These are phyloP conservation scores for Aspergillus flavus DNA, from an alignment of 2,329 filamentous ascomycete species.

Conservation along the genomic window DNA sequence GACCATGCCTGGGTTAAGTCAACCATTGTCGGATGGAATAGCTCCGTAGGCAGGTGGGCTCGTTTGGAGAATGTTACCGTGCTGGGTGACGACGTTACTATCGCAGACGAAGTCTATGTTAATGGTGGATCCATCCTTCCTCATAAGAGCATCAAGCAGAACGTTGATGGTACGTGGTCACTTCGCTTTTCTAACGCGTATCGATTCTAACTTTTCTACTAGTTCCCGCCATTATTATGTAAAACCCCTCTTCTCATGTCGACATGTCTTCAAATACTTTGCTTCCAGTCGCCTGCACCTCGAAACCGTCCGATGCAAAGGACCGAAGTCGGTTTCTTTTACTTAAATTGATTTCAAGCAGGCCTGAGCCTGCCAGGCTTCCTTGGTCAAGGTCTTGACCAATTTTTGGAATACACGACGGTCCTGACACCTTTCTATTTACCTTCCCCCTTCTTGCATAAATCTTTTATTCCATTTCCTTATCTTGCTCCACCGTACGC, in stretches of 20 bases:
- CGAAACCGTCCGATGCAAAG: slow-evolving; percentile 37
- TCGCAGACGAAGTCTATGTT: slow-evolving; percentile 97
- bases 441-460: slow-evolving; percentile 20
- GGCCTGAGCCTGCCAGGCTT: slow-evolving; percentile 6
- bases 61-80: slow-evolving; percentile 98
- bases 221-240: slow-evolving; percentile 56
- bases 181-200: background rate
- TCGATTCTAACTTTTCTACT: slow-evolving; percentile 9
- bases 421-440: slow-evolving; percentile 15
- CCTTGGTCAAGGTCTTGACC: slow-evolving; percentile 11
- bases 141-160: slow-evolving; percentile 98
- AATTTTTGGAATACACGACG: slow-evolving; percentile 8
- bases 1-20: slow-evolving; percentile 99
- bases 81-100: slow-evolving; percentile 93
- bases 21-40: slow-evolving; percentile 98
- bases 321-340: slow-evolving; percentile 41
- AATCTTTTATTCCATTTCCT: slow-evolving; percentile 19
- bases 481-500: slow-evolving; percentile 20
- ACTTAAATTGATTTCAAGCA: slow-evolving; percentile 22
- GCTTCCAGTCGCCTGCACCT: slow-evolving; percentile 28
- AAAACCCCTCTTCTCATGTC: slow-evolving; percentile 34
- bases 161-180: slow-evolving; percentile 72
- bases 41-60: slow-evolving; percentile 91
- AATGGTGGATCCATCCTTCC: slow-evolving; percentile 94
- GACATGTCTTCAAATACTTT: slow-evolving; percentile 28